Base-by-base conservation (phyloP, 2,329 filamentous ascomycete genomes). In the Aspergillus calidoustus region DNA sequence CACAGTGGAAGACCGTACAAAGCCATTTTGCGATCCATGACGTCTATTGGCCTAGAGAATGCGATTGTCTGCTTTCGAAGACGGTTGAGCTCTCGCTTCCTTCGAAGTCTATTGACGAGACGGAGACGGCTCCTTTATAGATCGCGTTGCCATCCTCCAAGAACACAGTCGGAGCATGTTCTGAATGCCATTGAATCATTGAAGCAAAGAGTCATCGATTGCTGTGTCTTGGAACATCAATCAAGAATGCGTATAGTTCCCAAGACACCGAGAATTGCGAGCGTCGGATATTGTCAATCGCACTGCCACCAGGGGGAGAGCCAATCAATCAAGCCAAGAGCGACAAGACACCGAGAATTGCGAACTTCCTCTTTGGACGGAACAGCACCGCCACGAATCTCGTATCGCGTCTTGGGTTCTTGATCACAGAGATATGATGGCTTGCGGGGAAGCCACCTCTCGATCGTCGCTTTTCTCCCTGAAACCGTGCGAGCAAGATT, bases 331-430 rank as follows among this genome's bases (percentile, higher is more conserved):
- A 8, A 15, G 11, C 25, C 30, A 34, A 43, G 41, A 46, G 61
- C 22, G 52, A 50, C 43, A 51, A 57, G 62, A 62, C 19, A 50
- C 63, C 63, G 63, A 65, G 61, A 60, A 60, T 58, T 64, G 59
- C 65, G 63, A 64, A 50, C 55, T 60, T 55, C 31, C 63, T 25
- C 22, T 28, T 38, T 47, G n/a, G 41, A 44, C 8, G 9, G 34
- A 25, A 30, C 54, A 57, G 52, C 54, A 58, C 50, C 56, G 60
- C 60, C 60, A 62, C 54, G 54, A 23, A 30, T 43, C 25, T 53
- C 48, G 57, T 43, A 58, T 59, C 25, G 43, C 13, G 22, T 53
- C 50, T 47, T 53, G 49, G 48, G 34, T 7, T 19, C 7, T 28
- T 15, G 31, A 13, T 23, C 22, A 3, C 17, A 31, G 17, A 31